Evolutionary conservation across 306 rosid species (phyloP).

Genomic region (Senna siamea): DNA sequence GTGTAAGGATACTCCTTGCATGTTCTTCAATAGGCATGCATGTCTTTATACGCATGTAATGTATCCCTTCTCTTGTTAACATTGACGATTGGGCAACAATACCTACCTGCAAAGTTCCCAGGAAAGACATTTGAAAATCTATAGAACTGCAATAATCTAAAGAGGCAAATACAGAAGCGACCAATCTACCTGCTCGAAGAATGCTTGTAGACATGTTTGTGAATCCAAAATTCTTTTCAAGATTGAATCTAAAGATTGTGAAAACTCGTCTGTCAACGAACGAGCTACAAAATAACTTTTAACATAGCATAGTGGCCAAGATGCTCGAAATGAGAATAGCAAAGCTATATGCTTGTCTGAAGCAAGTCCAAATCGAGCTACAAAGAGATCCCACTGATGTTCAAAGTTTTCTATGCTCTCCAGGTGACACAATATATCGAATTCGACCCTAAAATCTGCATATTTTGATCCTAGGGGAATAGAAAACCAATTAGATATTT

Average conservation of each 20-base stretch:
- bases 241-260: constrained; percentile 52
- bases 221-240: constrained; percentile 50
- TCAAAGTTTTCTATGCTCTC: constrained; percentile 66
- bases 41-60: constrained; percentile 52
- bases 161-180: background rate
- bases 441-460: constrained; percentile 59
- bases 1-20: constrained; percentile 59
- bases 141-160: background rate
- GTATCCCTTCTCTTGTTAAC: constrained; percentile 47
- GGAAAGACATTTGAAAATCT: background rate
- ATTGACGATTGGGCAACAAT: constrained; percentile 42
- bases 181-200: constrained; percentile 62
- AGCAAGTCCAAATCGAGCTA: constrained; percentile 60
- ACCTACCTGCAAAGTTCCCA: constrained; percentile 47
- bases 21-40: constrained; percentile 77
- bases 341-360: constrained; percentile 61
- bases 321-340: constrained; percentile 51
- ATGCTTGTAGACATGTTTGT: constrained; percentile 55
- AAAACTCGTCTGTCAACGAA: constrained; percentile 58
- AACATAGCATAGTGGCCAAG: constrained; percentile 56
- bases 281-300: constrained; percentile 62
- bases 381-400: constrained; percentile 62
- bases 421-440: constrained; percentile 60
- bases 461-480: constrained; percentile 54
- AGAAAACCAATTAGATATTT: constrained; percentile 67